Percentiles rank a stretch among this genome's conserved stretches.
These are phyloP conservation scores for Cymbomonas tetramitiformis DNA, from an alignment of 139 green algal genomes.

Conservation along the genomic window DNA sequence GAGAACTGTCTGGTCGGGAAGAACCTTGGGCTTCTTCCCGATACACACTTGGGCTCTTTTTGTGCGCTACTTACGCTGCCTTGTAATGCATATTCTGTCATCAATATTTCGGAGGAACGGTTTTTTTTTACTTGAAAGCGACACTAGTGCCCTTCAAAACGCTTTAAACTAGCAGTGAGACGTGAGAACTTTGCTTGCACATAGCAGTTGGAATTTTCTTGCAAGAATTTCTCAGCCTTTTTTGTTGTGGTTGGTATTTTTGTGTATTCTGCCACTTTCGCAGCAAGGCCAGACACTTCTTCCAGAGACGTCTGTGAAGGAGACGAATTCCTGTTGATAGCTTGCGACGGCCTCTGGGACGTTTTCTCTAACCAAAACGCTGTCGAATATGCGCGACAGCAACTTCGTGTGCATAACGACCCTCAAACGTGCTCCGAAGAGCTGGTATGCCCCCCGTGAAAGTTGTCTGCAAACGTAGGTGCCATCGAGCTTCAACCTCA, in stretches of 20 bases:
- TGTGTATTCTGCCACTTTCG: slow-evolving; percentile 10
- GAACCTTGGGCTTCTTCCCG: too few relatives aligned
- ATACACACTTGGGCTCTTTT: too few relatives aligned
- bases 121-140: too few relatives aligned
- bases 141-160: not conserved
- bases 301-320: too few relatives aligned
- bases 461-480: too few relatives aligned
- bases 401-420: slow-evolving; percentile 36
- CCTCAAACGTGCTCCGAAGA: slow-evolving; percentile 18
- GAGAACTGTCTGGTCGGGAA: too few relatives aligned
- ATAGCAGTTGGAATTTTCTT: not conserved
- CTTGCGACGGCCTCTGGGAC: slow-evolving; percentile 42
- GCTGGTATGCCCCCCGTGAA: too few relatives aligned
- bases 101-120: too few relatives aligned
- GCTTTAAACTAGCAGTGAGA: not conserved
- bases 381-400: slow-evolving; percentile 26
- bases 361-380: slow-evolving; percentile 35
- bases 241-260: not conserved
- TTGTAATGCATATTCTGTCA: too few relatives aligned
- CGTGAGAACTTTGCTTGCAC: not conserved
- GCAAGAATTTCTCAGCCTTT: not conserved
- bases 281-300: too few relatives aligned
- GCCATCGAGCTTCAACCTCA: too few relatives aligned
- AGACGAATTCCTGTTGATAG: slow-evolving; percentile 42
- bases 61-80: too few relatives aligned